Conservation (phyloP, 2,329 filamentous ascomycete species). For the Sclerotinia nivalis region DNA sequence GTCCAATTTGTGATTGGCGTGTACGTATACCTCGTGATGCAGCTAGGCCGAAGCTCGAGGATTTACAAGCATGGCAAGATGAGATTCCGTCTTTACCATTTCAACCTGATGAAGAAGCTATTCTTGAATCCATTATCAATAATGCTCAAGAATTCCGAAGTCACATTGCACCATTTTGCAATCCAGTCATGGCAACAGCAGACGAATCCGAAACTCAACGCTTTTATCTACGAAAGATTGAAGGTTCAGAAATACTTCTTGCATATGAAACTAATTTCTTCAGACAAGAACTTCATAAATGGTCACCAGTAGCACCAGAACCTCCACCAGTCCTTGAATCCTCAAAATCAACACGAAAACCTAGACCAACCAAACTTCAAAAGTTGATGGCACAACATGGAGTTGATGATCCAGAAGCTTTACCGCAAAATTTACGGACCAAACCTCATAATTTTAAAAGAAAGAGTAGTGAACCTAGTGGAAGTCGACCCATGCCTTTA, state of each 20-base stretch:
- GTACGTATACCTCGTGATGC: constrained; percentile 97
- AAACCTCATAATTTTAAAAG: constrained; percentile 41
- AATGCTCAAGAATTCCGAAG: constrained; percentile 82
- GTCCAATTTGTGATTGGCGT: constrained; percentile 95
- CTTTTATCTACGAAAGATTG: constrained; percentile 95
- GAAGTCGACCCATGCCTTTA: constrained; percentile 35
- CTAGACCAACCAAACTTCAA: constrained; percentile 92
- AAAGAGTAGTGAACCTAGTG: constrained; percentile 40
- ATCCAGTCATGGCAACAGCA: constrained; percentile 74
- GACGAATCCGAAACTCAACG: constrained; percentile 87
- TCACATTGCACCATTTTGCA: constrained; percentile 78
- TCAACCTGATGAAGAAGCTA: constrained; percentile 91
- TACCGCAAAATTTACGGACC: constrained; percentile 66
- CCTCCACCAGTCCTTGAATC: constrained; percentile 83
- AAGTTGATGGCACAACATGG: constrained; percentile 89
- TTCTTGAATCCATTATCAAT: constrained; percentile 81
- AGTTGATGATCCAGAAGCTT: constrained; percentile 85
- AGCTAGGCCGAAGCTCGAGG: constrained; percentile 90
- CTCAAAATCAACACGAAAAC: constrained; percentile 91
- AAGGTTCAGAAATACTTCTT: constrained; percentile 91
- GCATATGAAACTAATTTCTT: constrained; percentile 97
- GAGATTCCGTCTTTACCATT: constrained; percentile 82
- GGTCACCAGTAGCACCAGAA: constrained; percentile 84
- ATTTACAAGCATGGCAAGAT: constrained; percentile 79
- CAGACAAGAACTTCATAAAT: constrained; percentile 91